phyloP scores from a whole-genome alignment of 2,329 filamentous ascomycete genomes.

The Monosporascus sp. region DNA sequence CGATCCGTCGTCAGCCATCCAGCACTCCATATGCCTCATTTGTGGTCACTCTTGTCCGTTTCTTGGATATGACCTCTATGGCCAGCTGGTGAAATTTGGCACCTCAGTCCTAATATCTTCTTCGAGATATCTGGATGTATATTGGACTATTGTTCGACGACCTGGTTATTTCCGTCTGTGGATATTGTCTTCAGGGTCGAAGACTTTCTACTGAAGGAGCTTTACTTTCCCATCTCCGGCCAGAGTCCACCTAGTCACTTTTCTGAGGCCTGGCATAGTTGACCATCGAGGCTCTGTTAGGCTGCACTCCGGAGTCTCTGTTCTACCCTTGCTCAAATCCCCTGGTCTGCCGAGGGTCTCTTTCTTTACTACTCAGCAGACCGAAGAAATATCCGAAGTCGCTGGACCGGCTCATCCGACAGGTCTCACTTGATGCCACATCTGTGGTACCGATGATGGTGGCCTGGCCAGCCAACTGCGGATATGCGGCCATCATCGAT shows the following conservation, averaged over 20 bases:
- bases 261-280: not conserved
- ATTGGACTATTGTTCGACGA: slow-evolving; percentile 17
- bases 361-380: not conserved
- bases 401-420: not conserved
- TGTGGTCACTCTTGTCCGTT: slow-evolving; percentile 9
- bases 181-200: slow-evolving; percentile 11
- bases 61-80: slow-evolving; percentile 22
- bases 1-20: not conserved
- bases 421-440: not conserved
- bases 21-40: slow-evolving; percentile 3
- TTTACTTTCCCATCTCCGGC: not conserved
- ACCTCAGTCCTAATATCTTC: slow-evolving; percentile 9
- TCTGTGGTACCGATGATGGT: not conserved
- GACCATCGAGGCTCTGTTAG: not conserved
- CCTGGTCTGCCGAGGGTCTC: not conserved
- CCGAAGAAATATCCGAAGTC: not conserved
- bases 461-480: not conserved
- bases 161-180: slow-evolving; percentile 16
- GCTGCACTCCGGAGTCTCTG: not conserved
- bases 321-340: not conserved
- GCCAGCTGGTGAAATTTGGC: slow-evolving; percentile 8
- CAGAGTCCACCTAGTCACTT: not conserved
- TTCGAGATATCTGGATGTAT: slow-evolving; percentile 14
- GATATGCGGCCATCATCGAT: not conserved
- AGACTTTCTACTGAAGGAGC: not conserved